Base-by-base conservation (phyloP, 768 basidiomycete genomes). In the Tricholoma flavovirens region DNA sequence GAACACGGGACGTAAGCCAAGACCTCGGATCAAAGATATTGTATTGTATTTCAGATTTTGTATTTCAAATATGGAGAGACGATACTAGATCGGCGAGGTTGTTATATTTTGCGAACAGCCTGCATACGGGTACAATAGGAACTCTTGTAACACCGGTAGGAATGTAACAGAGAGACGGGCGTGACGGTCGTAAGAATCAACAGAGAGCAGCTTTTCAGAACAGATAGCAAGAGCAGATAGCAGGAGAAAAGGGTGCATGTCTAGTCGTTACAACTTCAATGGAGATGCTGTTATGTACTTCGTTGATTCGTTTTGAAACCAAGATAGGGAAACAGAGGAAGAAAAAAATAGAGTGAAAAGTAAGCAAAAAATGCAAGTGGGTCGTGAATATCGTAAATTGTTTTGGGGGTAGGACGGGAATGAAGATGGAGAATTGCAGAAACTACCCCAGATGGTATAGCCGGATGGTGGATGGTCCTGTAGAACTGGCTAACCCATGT, bases 211-310 rank as follows among this genome's bases (percentile, higher is more conserved):
- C 56, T 40, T 53, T 58, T 64, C 64, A 56, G 61, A 64, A 63
- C 53, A 36, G 65, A 69, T 58, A 71, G 66, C 65, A 69, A 66
- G 59, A 69, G 58, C 56, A 53, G 67, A 61, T 65, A 57, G 65
- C 62, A 52, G 59, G 62, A 69, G 67, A 72, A 68, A 71, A 66
- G 71, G 69, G 71, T 71, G 81, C 79, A 83, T 85, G 77, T 86
- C 83, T 87, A 85, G 80, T 84, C 81, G 79, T 85, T 87, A 86
- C 84, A 84, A 59, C 84, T 83, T 57, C 60, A 69, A 69, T 71
- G 67, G 67, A 65, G 62, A 60, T 24, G 33, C 24, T 49, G 26
- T 26, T 30, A 22, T 30, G 24, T 40, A 33, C 29, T 46, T 46
- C 22, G 32, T n/a, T 14, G 33, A 42, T 55, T 46, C 53, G 33